phyloP scores from a whole-genome alignment of 2,329 filamentous ascomycete genomes.

The Sclerotinia nivalis region DNA sequence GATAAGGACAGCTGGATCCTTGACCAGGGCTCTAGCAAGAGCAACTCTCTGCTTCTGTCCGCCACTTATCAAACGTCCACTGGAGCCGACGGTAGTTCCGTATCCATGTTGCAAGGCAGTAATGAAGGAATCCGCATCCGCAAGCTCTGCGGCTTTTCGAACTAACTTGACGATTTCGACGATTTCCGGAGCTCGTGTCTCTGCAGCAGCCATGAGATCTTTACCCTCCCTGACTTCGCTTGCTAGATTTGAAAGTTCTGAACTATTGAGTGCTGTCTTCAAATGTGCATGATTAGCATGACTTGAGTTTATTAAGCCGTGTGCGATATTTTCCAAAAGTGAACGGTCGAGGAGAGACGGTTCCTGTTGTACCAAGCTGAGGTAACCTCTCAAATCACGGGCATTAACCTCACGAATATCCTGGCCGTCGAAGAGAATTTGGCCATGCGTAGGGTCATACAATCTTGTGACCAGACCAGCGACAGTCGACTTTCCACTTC shows the following conservation, averaged over 20 bases:
- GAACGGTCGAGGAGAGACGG: constrained; percentile 55
- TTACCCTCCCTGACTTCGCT: constrained; percentile 53
- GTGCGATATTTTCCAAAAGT: constrained; percentile 41
- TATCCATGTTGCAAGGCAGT: constrained; percentile 18
- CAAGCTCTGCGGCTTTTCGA: constrained; percentile 53
- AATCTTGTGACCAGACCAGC: constrained; percentile 57
- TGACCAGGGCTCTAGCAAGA: constrained; percentile 60
- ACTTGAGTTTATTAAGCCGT: constrained; percentile 47
- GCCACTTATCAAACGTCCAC: constrained; percentile 72
- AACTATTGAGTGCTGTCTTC: constrained; percentile 43
- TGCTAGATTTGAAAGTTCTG: constrained; percentile 53
- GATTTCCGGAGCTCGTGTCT: constrained; percentile 5
- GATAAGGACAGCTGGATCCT: constrained; percentile 57
- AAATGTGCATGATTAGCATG: constrained; percentile 53
- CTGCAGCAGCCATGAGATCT: constrained; percentile 40
- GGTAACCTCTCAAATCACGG: constrained; percentile 45
- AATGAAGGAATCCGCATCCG: constrained; percentile 40
- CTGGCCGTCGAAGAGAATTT: constrained; percentile 29
- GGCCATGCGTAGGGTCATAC: constrained; percentile 52
- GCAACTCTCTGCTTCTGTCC: constrained; percentile 82
- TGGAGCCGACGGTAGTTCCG: constrained; percentile 65
- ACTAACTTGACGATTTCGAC: constrained; percentile 42
- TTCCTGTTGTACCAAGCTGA: constrained; percentile 56
- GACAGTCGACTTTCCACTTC: constrained; percentile 59
- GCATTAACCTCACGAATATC: constrained; percentile 28